Evolutionary conservation across 305 asterid genomes (phyloP).

Genomic region (Ajuga reptans): DNA sequence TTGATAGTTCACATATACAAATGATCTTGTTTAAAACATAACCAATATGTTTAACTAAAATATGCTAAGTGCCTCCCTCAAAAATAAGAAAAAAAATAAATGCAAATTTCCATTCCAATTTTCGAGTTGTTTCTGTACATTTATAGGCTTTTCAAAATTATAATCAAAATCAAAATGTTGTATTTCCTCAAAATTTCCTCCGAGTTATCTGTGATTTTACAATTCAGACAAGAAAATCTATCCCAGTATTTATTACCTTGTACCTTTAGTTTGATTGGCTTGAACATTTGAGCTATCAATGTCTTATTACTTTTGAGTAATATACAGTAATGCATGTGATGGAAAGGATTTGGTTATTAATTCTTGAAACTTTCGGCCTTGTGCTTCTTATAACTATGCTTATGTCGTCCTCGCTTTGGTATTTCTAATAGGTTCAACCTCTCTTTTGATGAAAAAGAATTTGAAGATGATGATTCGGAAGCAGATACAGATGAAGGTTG

Average conservation of each 20-base stretch:
- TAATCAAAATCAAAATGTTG: background rate
- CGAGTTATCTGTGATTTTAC: background rate
- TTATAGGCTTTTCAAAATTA: background rate
- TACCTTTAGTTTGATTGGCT: background rate
- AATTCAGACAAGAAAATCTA: background rate
- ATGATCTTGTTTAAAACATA: background rate
- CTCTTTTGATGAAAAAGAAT: slow-evolving; percentile 44
- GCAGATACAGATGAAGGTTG: slow-evolving; percentile 41
- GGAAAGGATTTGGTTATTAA: background rate
- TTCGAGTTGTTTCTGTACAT: background rate
- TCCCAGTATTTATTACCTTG: background rate
- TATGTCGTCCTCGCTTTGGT: slow-evolving; percentile 8
- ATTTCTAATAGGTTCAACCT: slow-evolving; percentile 49
- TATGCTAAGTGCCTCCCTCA: background rate
- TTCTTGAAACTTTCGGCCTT: background rate
- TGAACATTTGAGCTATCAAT: background rate
- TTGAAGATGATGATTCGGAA: slow-evolving; percentile 40
- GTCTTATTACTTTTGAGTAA: background rate
- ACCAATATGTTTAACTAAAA: background rate
- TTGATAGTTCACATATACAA: background rate
- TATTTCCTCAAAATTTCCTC: background rate
- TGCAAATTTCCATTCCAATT: background rate
- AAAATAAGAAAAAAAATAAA: no score
- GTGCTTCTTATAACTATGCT: background rate
- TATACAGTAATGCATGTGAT: background rate